Base-by-base conservation (phyloP, 2,329 filamentous ascomycete genomes). In the Trichoderma sp. region DNA sequence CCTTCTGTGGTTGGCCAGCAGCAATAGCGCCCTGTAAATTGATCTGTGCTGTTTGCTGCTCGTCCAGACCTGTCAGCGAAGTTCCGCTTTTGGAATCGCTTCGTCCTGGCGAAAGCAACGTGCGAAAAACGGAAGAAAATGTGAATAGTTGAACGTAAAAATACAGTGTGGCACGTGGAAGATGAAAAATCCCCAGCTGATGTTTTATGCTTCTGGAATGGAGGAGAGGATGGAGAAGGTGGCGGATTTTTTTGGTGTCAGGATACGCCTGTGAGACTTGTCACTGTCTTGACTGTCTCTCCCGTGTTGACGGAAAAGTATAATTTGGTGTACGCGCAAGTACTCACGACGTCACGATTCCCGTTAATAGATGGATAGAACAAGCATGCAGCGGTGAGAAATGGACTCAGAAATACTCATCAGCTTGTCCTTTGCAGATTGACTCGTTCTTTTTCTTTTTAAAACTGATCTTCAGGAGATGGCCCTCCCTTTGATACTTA, bases 391-490 rank as follows among this genome's bases (percentile, higher is more conserved):
- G 11, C 45, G 45, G 45, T 56, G 35, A 66, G 63, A 38, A 24
- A 4, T 12, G 16, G 24, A 50, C 2, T 50, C 3, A 50, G 9
- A 45, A n/a, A 27, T 18, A 24, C 24, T n/a, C 29, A 45, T 41
- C 27, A 16, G 18, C 24, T 3, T 33, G 45, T 21, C 11, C 21
- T 56, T 18, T 27, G 12, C 4, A 5, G 14, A 2, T 4, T 45
- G 12, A 21, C 11, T 60, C 14, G 35, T 41, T 71, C 14, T 38
- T 18, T 33, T 38, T 45, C 16, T 45, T 45, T 45, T 45, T 45
- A 45, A n/a, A 18, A 62, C 35, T 71, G 68, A 71, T 71, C 68
- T 41, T 71, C 56, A 71, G 68, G 68, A 71, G 68, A 33, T 31
- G 50, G n/a, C n/a, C 65, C 65, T 60, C 67, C 21, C 33, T 59